Evolutionary conservation across 352 stramenopile genomes (phyloP), one percentile per base, ranked within the genome.

Genomic region (Pythium aristosporum): DNA sequence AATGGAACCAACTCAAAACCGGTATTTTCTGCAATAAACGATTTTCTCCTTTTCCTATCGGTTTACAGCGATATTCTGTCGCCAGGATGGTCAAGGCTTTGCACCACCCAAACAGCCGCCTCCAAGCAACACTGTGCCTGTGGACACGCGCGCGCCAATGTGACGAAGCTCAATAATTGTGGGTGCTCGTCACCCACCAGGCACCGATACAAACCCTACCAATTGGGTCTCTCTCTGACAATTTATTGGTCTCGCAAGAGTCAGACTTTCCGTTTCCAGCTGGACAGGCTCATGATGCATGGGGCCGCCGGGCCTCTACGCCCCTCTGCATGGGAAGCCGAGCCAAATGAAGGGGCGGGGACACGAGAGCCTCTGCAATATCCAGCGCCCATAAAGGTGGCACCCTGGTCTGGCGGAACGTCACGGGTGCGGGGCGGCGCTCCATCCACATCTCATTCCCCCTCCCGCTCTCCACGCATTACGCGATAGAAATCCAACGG

Each of bases 21-120:
- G 43, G 43, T 50, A 50, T 41, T 43, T 43, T 25, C 10, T 42
- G 6, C 20, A 1, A 18, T 15, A 25, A 30, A 28, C 21, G n/a
- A 50, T 50, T 18, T 8, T 39, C 18, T 50, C 5, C 18, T 8
- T 8, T 10, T 50, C 12, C 20, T 30, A 55, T 55, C 49, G 30
- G 12, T 43, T 23, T 41, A 30, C 25, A 30, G 25, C 25, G 25
- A 30, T 30, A 30, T 30, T 30, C 5, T 30, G 5, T 30, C 5
- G 25, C 25, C 25, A 30, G 25, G 25, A 30, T 30, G 25, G 25
- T 30, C 5, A 30, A 30, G 25, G 25, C 5, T 52, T 9, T 34
- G 8, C 1, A 15, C 25, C 53, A 60, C 53, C 53, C 53, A 58
- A n/a, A 36, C 53, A 60, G 53, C 37, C 16, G 53, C 5, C 16